These are phyloP conservation scores for Polygonum aviculare DNA, from an alignment of 148 eudicot species.

Conservation along the genomic window DNA sequence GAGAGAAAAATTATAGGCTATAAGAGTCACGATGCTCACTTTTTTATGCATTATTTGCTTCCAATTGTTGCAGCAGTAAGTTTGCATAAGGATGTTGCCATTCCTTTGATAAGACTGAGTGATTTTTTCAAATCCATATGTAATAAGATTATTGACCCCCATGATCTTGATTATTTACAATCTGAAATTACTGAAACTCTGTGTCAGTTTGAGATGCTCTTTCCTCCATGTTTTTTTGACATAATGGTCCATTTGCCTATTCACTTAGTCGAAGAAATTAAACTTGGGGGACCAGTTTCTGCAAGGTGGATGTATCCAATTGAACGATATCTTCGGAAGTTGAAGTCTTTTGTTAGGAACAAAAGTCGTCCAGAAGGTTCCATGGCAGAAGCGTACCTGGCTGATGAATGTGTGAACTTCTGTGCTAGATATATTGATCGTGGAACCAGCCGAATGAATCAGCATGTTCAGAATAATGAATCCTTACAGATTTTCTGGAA, in stretches of 20 bases:
- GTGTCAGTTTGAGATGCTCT: not conserved
- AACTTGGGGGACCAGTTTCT: not conserved
- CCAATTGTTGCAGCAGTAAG: not conserved
- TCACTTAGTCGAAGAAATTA: not conserved
- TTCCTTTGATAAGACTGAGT: not conserved
- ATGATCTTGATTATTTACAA: constrained; percentile 7
- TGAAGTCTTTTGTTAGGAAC: too few species aligned
- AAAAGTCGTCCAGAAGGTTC: too few species aligned
- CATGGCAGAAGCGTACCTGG: too few species aligned
- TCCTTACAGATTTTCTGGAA: too few species aligned
- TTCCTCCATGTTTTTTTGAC: not conserved
- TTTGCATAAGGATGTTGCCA: not conserved
- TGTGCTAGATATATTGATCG: too few species aligned
- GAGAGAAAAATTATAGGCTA: too few species aligned
- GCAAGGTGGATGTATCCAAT: not conserved
- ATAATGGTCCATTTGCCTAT: not conserved
- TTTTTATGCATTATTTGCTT: too few species aligned
- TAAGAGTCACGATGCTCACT: too few species aligned
- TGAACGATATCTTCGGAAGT: not conserved
- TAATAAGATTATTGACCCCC: not conserved
- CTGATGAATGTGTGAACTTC: too few species aligned
- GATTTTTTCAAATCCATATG: not conserved
- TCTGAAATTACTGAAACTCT: constrained; percentile 25
- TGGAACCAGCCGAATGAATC: too few species aligned
- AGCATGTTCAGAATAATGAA: too few species aligned